Evolutionary conservation across 257 asterid species (phyloP).

Genomic region (Galeopsis tetrahit): DNA sequence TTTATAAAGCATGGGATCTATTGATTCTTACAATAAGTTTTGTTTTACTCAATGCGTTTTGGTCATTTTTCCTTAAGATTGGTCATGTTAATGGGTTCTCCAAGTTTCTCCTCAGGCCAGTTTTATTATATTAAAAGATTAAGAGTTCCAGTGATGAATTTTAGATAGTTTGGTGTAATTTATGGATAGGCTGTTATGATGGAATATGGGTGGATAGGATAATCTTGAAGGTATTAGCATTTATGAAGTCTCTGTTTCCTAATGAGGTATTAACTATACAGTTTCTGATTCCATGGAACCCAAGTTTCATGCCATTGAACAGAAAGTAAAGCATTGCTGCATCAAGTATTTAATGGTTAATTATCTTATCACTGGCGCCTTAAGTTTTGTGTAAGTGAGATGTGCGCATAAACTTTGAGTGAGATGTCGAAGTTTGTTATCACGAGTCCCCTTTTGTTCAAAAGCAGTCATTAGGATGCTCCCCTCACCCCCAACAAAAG

Average conservation of each 20-base stretch:
- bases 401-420: neutral
- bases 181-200: conserved; percentile 3
- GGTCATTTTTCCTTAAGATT: neutral
- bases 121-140: neutral
- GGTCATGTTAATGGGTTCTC: neutral
- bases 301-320: conserved; percentile 1
- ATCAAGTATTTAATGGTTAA: conserved; percentile 10
- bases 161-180: conserved; percentile 6
- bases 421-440: neutral
- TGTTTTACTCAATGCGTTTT: neutral
- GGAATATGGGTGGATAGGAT: neutral
- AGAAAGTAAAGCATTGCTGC: conserved; percentile 5
- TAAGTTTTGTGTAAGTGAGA: conserved; percentile 7
- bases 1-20: neutral
- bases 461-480: neutral
- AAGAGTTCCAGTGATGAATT: neutral
- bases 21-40: conserved; percentile 18
- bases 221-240: conserved; percentile 8
- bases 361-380: neutral
- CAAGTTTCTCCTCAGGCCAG: neutral
- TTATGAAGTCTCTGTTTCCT: neutral
- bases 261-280: neutral
- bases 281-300: conserved; percentile 10
- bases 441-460: conserved; percentile 4
- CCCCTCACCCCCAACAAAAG: neutral